Conservation (phyloP, 2,329 filamentous ascomycete species). For the Trichoderma lentiforme region DNA sequence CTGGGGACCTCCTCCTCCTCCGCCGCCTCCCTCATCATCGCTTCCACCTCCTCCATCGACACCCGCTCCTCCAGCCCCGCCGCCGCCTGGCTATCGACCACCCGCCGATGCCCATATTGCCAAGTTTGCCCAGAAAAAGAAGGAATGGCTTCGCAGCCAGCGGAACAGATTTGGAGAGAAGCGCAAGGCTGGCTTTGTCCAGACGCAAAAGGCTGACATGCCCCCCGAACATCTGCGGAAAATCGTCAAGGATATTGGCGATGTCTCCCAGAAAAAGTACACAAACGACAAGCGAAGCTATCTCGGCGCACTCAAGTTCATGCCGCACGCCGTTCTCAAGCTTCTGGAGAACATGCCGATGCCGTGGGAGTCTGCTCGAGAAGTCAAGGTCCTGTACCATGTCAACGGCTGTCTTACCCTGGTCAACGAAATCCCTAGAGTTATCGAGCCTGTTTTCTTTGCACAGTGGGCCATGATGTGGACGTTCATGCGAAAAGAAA, state of each 20-base stretch:
- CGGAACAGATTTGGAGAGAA: slow-evolving; percentile 95
- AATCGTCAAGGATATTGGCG: slow-evolving; percentile 96
- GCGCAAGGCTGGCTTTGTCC: slow-evolving; percentile 91
- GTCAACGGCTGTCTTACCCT: slow-evolving; percentile 96
- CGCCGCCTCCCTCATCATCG: slow-evolving; percentile 52
- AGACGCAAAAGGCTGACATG: slow-evolving; percentile 98
- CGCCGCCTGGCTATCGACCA: slow-evolving; percentile 81
- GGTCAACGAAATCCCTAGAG: slow-evolving; percentile 93
- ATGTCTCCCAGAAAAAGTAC: slow-evolving; percentile 99
- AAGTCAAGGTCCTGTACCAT: slow-evolving; percentile 97
- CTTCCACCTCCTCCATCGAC: slow-evolving; percentile 55
- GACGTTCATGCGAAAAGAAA: slow-evolving; percentile 96
- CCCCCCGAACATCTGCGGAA: slow-evolving; percentile 97
- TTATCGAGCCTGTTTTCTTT: slow-evolving; percentile 96
- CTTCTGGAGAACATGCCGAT: slow-evolving; percentile 99
- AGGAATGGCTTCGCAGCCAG: slow-evolving; percentile 92
- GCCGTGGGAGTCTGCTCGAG: slow-evolving; percentile 95
- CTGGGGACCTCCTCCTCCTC: slow-evolving; percentile 53
- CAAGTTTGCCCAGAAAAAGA: slow-evolving; percentile 98
- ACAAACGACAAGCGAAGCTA: slow-evolving; percentile 98
- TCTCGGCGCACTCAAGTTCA: slow-evolving; percentile 94
- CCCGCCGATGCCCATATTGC: slow-evolving; percentile 78
- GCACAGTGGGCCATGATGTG: slow-evolving; percentile 99
- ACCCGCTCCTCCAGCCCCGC: slow-evolving; percentile 61
- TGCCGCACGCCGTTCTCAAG: slow-evolving; percentile 97